Evolutionary conservation across 345 rosid genomes (phyloP).

Genomic region (Trapa incisa): DNA sequence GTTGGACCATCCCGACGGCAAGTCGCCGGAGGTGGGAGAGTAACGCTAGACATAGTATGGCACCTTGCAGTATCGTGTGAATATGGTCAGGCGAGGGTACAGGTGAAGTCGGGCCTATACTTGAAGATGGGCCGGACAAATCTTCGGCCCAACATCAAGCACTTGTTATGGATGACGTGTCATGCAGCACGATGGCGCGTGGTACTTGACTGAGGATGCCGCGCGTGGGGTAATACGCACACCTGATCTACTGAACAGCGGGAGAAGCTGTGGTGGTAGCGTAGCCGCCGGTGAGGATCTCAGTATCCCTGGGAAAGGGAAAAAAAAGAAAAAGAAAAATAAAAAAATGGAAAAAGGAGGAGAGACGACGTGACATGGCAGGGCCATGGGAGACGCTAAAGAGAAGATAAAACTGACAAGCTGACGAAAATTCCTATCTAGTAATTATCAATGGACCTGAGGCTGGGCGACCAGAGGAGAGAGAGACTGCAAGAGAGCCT

Average conservation of each 20-base stretch:
- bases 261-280: neutral
- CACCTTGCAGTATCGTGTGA: no score
- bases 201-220: neutral
- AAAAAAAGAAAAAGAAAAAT: neutral
- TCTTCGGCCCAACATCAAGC: conserved; percentile 22
- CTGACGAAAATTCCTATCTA: neutral
- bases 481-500: conserved; percentile 1
- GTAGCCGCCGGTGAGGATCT: neutral
- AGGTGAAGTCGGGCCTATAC: conserved; percentile 40
- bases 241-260: neutral
- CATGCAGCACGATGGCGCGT: neutral
- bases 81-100: no score
- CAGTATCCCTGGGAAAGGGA: neutral
- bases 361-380: neutral
- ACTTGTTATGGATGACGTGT: no score
- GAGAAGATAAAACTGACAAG: neutral
- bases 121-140: no score
- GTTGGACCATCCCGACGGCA: conserved; percentile 40
- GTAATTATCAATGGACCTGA: neutral
- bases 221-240: neutral
- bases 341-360: neutral
- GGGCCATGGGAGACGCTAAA: neutral
- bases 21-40: conserved; percentile 21
- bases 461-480: neutral
- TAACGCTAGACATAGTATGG: no score